Base-by-base conservation (phyloP, 2,329 filamentous ascomycete genomes). In the Piedraia hortae region DNA sequence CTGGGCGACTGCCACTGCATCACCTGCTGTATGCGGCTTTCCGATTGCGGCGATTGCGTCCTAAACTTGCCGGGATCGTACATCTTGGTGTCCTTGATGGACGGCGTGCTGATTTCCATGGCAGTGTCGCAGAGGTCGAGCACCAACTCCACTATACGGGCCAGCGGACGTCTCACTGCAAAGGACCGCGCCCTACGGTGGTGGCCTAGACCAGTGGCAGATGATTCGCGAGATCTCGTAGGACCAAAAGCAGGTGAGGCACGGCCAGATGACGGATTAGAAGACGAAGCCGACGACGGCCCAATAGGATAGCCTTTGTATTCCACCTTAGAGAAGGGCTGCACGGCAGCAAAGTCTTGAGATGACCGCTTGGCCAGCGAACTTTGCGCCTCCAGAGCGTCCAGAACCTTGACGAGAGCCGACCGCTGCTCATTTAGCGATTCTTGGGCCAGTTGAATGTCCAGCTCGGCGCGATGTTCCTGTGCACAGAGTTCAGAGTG, bases 1-100 rank as follows among this genome's bases (percentile, higher is more conserved):
- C 75, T 80, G 1, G 85, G 85, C 4, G 82, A 90, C 38, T 90
- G 78, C 85, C 88, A 97, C 42, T 91, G 78, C 33, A 88, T 45
- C 4, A 97, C 80, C 44, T 97, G 85, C 2, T 74, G 73, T 34
- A 93, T 88, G 14, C 82, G 68, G 19, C 75, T 85, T 42, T 97
- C 85, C 0, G 88, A 97, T 39, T 91, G 75, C 0, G 85, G 85
- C 4, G 85, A 97, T 40, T 91, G 73, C 0, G 82, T 90, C 20
- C 82, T 66, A 30, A 93, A 66, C 30, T 90, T 78, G 21, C 72
- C 69, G 5, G 49, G 47, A 17, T 61, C 56, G 31, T 69, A 62
- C 2, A 62, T 55, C 5, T 66, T 60, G 3, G 63, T 57, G 32
- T 93, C 82, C 38, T 90, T 93, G 47, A 97, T 72, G 4, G 80